These are phyloP conservation scores for Orbilia brochopaga DNA, from an alignment of 2,329 filamentous ascomycete genomes.

Conservation along the genomic window DNA sequence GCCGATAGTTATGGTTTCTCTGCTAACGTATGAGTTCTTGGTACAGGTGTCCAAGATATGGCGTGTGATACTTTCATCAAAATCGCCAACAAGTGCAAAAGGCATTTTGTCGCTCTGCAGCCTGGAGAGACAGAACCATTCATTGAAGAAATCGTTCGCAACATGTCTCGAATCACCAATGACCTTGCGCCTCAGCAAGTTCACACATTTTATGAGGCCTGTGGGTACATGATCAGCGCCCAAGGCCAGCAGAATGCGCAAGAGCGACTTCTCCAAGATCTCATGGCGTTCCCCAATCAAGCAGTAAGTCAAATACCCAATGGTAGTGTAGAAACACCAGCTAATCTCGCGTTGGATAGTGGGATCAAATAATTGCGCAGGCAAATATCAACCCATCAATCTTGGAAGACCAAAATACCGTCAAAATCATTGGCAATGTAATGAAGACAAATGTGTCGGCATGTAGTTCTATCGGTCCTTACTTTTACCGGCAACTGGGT, in stretches of 20 bases:
- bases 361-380: constrained; percentile 90
- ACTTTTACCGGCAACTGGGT: constrained; percentile 97
- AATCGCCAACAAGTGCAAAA: constrained; percentile 96
- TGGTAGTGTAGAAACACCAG: not conserved
- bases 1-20: not conserved
- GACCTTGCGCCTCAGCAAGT: constrained; percentile 96
- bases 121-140: constrained; percentile 94
- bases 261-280: constrained; percentile 84
- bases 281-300: constrained; percentile 91
- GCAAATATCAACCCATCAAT: constrained; percentile 84
- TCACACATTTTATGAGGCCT: constrained; percentile 98
- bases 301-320: constrained; percentile 63
- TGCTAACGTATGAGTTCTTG: constrained; percentile 47
- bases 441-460: constrained; percentile 99
- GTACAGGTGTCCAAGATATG: constrained; percentile 92
- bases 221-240: constrained; percentile 97
- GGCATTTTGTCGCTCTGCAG: constrained; percentile 95
- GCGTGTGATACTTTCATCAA: constrained; percentile 99
- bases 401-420: constrained; percentile 89
- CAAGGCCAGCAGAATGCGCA: constrained; percentile 95
- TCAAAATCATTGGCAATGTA: constrained; percentile 98
- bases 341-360: constrained; percentile 59
- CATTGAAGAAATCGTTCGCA: constrained; percentile 97
- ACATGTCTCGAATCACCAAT: constrained; percentile 91
- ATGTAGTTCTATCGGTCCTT: constrained; percentile 91